Base-by-base conservation (phyloP, 1,284 basidiomycete species). In the Cutaneotrichosporon arboriforme region DNA sequence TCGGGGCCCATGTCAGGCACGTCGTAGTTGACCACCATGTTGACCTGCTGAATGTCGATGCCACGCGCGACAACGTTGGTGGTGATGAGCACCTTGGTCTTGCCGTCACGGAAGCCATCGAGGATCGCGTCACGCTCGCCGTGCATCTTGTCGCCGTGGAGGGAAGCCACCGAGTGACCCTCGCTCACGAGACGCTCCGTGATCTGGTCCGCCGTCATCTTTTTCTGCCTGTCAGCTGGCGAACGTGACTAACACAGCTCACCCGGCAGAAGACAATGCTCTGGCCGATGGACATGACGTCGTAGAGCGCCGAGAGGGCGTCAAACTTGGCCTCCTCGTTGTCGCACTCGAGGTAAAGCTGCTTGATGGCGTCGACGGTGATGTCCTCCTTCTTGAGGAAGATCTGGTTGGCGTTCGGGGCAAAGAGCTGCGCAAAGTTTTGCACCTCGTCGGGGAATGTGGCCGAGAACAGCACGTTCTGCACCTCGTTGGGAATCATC, bases 21-120 rank as follows among this genome's bases (percentile, higher is more conserved):
- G 74, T 99, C 96, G 72, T 98, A 99, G 78, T 98, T 97, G 69
- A 94, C 88, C 18, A 96, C 91, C 89, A 97, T 92, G 78, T 97
- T 98, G 61, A 99, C 96, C 78, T 97, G 94, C 61, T 91, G 81
- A 66, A 99, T 97, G 70, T 99, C 96, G 78, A 99, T 98, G 43
- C 96, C 96, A 35, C 96, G 85, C 9, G 96, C 92, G 62, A 98
- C 88, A 65, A 99, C 96, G 75, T 99, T 98, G 50, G 96, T 99
- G 49, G 96, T 97, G 72, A 99, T 98, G 60, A 99, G 79, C 38
- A 97, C 94, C 77, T 98, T 98, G 73, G 91, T 90, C 70, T 86
- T 87, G 55, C 96, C 96, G 65, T 96, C 87, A 47, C 96, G 83
- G 84, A 98, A 99, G 22, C 84, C 84, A 70, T 97, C 93, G 67